phyloP scores from a whole-genome alignment of 371 early-diverging fungal species.

The Syncephalastrum monosporum region DNA sequence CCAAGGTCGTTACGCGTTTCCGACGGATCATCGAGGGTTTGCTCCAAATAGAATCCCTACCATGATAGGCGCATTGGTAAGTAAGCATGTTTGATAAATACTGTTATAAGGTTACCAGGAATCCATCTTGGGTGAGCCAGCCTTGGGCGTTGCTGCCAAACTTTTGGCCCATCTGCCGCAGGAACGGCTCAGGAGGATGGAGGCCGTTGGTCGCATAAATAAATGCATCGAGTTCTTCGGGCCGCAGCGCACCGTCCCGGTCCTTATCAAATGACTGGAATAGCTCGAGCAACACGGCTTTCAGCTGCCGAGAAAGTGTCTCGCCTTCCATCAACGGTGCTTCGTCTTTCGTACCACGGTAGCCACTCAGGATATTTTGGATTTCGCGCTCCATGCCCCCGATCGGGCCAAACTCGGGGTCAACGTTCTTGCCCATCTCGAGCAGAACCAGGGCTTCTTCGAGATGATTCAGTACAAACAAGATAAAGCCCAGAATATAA shows the following conservation, averaged over 20 bases:
- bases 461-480: conserved; percentile 49
- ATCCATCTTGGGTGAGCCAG: conserved; percentile 55
- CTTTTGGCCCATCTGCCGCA: conserved; percentile 55
- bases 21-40: conserved; percentile 58
- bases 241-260: conserved; percentile 44
- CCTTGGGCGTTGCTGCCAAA: conserved; percentile 54
- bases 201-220: conserved; percentile 60
- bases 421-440: conserved; percentile 49
- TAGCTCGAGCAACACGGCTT: conserved; percentile 43
- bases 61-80: not conserved
- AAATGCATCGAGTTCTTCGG: conserved; percentile 50
- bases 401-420: conserved; percentile 53
- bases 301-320: conserved; percentile 41
- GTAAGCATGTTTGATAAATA: too few relatives aligned
- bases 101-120: conserved; percentile 28
- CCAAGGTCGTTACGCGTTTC: conserved; percentile 58
- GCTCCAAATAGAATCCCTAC: conserved; percentile 59
- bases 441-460: conserved; percentile 50
- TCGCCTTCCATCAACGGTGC: conserved; percentile 41
- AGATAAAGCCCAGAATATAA: conserved; percentile 51
- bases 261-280: conserved; percentile 58
- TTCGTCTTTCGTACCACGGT: conserved; percentile 35
- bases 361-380: conserved; percentile 37
- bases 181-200: conserved; percentile 52
- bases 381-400: conserved; percentile 56